Conservation (phyloP, 1,139 yeast genomes). For the Spencermartinsiella ligniputridi region DNA sequence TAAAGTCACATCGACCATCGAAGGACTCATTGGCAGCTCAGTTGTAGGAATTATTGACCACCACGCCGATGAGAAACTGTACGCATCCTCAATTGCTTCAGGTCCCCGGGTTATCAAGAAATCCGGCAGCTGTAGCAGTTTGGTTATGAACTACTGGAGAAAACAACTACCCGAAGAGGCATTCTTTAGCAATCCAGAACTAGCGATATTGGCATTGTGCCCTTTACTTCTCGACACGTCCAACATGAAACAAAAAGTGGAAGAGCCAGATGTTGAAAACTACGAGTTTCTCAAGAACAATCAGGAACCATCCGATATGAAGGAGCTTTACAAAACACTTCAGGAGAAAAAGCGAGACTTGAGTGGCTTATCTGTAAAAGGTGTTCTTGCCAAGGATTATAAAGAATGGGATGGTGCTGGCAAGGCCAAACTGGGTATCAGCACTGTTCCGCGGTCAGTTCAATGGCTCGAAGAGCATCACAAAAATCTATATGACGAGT, state of each 20-base stretch:
- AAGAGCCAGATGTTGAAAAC: constrained; percentile 49
- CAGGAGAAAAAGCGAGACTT: constrained; percentile 59
- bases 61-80: constrained; percentile 67
- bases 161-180: constrained; percentile 20
- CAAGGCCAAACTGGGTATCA: constrained; percentile 54
- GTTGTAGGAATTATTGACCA: constrained; percentile 77
- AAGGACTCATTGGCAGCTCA: constrained; percentile 30
- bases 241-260: constrained; percentile 56
- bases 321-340: constrained; percentile 39
- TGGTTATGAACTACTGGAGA: constrained; percentile 63
- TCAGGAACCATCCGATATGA: constrained; percentile 13
- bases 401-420: constrained; percentile 51
- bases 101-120: constrained; percentile 58
- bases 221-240: constrained; percentile 74
- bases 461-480: constrained; percentile 48
- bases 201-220: constrained; percentile 50
- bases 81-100: constrained; percentile 30
- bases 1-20: constrained; percentile 51
- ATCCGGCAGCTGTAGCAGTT: constrained; percentile 75
- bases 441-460: constrained; percentile 66
- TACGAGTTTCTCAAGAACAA: constrained; percentile 34
- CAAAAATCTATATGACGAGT: constrained; percentile 39
- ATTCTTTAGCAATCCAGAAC: constrained; percentile 29
- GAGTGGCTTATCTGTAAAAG: constrained; percentile 51
- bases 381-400: constrained; percentile 75